Evolutionary conservation across 1,139 yeast genomes (phyloP).

Genomic region (Blastobotrys capitulatus): DNA sequence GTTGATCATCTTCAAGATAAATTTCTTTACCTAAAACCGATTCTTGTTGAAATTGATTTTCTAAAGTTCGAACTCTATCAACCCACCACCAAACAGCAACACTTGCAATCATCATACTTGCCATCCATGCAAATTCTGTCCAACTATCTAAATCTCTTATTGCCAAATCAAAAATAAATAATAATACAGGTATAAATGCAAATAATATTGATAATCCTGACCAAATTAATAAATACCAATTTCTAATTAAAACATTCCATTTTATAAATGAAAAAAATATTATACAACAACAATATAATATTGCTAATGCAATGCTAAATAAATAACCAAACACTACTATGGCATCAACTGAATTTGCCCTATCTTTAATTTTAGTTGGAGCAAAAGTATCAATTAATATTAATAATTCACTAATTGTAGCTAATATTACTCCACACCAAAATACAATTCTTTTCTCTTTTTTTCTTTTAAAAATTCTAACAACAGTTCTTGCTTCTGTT

Average conservation of each 20-base stretch:
- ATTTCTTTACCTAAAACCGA: constrained; percentile 11
- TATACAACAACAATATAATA: constrained; percentile 63
- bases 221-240: constrained; percentile 2
- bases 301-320: constrained; percentile 64
- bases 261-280: constrained; percentile 44
- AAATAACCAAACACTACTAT: constrained; percentile 65
- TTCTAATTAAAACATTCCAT: constrained; percentile 5
- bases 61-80: constrained; percentile 49
- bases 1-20: constrained; percentile 10
- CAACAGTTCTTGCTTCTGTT: constrained; percentile 65
- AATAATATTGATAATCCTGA: constrained; percentile 43
- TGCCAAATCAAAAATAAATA: constrained; percentile 75
- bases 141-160: constrained; percentile 65
- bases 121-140: constrained; percentile 70
- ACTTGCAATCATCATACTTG: constrained; percentile 34
- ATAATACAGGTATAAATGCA: constrained; percentile 60
- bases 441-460: constrained; percentile 60
- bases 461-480: constrained; percentile 60
- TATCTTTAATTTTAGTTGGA: constrained; percentile 36
- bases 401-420: constrained; percentile 53
- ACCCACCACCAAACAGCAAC: constrained; percentile 89
- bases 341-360: constrained; percentile 23
- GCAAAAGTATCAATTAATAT: constrained; percentile 63
- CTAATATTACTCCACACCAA: constrained; percentile 49
- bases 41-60: constrained; percentile 2